phyloP scores from a whole-genome alignment of 2,329 filamentous ascomycete species.

The Fusarium tuaranense region DNA sequence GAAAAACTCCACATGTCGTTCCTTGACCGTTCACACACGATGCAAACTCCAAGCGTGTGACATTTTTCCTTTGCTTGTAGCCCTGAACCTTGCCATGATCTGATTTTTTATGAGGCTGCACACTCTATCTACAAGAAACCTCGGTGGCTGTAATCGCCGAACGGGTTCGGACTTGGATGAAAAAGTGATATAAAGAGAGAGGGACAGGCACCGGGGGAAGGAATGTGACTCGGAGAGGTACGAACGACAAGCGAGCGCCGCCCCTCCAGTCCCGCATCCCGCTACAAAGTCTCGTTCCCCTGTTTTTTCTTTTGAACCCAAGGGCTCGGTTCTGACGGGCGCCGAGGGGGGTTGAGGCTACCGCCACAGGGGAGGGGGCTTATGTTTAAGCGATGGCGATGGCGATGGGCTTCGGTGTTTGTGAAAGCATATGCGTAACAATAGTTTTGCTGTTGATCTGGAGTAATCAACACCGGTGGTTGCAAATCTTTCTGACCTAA shows the following conservation, averaged over 20 bases:
- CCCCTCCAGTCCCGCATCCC: conserved; percentile 10
- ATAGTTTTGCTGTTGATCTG: not conserved
- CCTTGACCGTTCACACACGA: conserved; percentile 4
- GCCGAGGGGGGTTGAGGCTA: not conserved
- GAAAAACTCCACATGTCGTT: not conserved
- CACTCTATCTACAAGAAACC: not conserved
- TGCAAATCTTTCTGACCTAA: not conserved
- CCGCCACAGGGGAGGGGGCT: conserved; percentile 17
- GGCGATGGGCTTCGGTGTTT: not conserved
- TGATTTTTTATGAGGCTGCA: not conserved
- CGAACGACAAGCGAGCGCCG: conserved; percentile 7
- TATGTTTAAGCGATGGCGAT: not conserved
- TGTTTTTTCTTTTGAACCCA: conserved; percentile 11
- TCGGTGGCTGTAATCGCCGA: conserved; percentile 27
- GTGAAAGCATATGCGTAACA: not conserved
- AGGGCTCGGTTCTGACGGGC: conserved; percentile 20
- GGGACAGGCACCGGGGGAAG: conserved; percentile 5
- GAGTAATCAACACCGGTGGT: not conserved
- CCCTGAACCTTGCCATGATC: not conserved
- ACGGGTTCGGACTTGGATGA: conserved; percentile 22
- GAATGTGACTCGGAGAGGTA: conserved; percentile 34
- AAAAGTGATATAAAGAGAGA: conserved; percentile 5
- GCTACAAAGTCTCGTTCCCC: conserved; percentile 9
- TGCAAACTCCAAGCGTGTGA: not conserved
- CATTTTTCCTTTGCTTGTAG: no score